Conservation (phyloP, 2,329 filamentous ascomycete genomes). For the Neurospora sp. region DNA sequence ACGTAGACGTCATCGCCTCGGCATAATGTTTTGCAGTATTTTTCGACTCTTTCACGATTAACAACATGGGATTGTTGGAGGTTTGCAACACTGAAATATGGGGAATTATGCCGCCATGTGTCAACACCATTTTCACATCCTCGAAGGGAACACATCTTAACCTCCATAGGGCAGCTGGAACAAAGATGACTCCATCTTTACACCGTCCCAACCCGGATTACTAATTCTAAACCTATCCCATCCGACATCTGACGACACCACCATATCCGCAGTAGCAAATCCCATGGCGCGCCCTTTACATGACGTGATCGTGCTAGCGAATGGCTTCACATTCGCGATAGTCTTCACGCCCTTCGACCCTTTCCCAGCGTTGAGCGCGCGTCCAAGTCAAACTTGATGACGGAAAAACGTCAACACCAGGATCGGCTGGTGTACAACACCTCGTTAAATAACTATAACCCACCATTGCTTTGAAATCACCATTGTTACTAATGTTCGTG, state of each 20-base stretch:
- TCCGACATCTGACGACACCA: background rate
- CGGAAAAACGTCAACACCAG: background rate
- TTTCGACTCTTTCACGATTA: background rate
- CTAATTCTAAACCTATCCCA: background rate
- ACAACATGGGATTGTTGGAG: background rate
- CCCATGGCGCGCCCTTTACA: conserved; percentile 6
- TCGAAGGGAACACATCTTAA: background rate
- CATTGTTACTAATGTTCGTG: background rate
- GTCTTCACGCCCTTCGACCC: background rate
- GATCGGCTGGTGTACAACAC: background rate
- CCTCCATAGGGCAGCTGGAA: background rate
- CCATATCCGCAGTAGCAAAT: background rate
- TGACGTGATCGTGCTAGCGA: conserved; percentile 9
- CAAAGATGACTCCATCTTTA: background rate
- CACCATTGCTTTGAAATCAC: background rate
- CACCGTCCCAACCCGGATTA: background rate
- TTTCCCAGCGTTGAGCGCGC: background rate
- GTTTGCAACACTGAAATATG: background rate
- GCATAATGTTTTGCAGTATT: background rate
- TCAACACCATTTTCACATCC: background rate
- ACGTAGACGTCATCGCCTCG: background rate
- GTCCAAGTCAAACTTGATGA: background rate
- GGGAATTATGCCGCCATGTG: background rate
- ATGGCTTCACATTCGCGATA: background rate
- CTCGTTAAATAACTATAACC: background rate